phyloP scores from a whole-genome alignment of 192 early-diverging fungal species.

The Cetraspora pellucida region DNA sequence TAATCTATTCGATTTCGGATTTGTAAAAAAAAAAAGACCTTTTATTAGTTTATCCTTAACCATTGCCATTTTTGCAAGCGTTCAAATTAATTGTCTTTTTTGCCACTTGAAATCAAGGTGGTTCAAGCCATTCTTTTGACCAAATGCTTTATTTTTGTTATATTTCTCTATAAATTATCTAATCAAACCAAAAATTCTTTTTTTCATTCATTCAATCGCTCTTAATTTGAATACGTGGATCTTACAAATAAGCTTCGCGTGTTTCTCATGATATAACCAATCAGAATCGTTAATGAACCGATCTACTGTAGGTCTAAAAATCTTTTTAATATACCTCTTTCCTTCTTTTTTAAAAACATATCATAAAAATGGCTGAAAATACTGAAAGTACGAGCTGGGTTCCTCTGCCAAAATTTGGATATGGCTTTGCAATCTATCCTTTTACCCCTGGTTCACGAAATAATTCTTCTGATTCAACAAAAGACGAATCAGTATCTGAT shows the following conservation, averaged over 20 bases:
- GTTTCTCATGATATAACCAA: too few species aligned
- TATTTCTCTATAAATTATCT: background rate
- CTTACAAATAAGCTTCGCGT: too few species aligned
- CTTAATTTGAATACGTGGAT: too few species aligned
- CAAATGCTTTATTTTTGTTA: background rate
- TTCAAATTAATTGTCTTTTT: too few species aligned
- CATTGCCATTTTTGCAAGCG: too few species aligned
- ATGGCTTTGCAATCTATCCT: constrained; percentile 50
- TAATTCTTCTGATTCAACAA: constrained; percentile 24
- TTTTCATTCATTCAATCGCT: background rate
- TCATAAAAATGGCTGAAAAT: background rate
- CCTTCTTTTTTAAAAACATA: background rate
- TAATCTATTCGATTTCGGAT: too few species aligned
- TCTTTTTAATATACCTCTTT: background rate
- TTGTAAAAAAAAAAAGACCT: too few species aligned
- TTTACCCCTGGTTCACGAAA: constrained; percentile 39
- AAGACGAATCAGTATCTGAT: background rate
- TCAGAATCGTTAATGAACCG: background rate
- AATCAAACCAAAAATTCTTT: background rate
- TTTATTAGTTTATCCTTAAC: too few species aligned
- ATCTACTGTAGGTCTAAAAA: background rate
- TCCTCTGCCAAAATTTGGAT: constrained; percentile 49
- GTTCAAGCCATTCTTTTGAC: background rate
- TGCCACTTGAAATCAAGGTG: background rate
- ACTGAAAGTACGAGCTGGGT: constrained; percentile 33